Evolutionary conservation across 1,139 yeast species (phyloP), one percentile per base, ranked within the genome.

Genomic region (Suhomyces bolitotheri): DNA sequence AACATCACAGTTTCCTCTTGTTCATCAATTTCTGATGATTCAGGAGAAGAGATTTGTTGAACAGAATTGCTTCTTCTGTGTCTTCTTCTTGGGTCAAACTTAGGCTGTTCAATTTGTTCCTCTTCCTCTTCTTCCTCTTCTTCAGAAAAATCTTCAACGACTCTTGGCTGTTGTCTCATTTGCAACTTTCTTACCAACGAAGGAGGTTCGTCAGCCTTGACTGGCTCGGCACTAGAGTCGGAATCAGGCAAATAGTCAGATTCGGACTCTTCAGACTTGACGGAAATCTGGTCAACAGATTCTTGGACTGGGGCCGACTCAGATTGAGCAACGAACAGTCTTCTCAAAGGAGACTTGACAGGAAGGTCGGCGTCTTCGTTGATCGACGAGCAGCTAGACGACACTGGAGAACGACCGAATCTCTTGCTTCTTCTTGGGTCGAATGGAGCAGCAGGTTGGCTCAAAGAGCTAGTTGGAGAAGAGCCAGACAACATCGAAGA

Each of bases 371-470:
- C 20, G 13, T 44, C 50, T 9, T 44, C 47, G 17, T 40, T 34
- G 27, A 41, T 31, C 5, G 53, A 45, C 27, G 43, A 31, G 15
- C 49, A 47, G 22, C 45, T 32, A 3, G 53, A 45, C 7, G 46
- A 43, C 13, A 39, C 41, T 8, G 52, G 49, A 17, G 49, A 41
- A 16, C 45, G 43, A 11, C 44, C 41, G 16, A 27, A 17, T 39
- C 53, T 47, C 31, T 46, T 51, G 33, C 32, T 42, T 32, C 38
- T 52, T 33, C 59, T 46, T 29, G 60, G 61, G 38, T 53, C 59
- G 34, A 53, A 56, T 4, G 53, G 47, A 8, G 45, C 39, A 5
- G 38, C 28, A 17, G 51, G 51, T 8, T 50, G 43, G 16, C 44
- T 34, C 16, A 46, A 35, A 4, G 47, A 32, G n/a, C 48, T 31